Conservation (phyloP, 129 eudicot genomes). For the Escallonia rubra region DNA sequence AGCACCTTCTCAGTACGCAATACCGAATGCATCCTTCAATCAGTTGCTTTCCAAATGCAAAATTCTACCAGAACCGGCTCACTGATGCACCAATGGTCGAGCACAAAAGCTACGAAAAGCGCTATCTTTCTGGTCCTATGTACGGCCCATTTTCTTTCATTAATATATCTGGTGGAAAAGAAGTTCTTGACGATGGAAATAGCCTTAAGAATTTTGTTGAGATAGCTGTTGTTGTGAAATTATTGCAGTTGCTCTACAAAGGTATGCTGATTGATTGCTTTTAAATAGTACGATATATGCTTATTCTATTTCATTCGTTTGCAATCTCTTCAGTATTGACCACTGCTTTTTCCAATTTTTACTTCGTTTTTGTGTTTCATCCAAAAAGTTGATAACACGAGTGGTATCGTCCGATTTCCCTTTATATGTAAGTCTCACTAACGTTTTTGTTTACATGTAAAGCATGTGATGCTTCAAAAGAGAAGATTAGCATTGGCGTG, state of each 20-base stretch:
- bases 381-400: too few relatives aligned
- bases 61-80: constrained; percentile 31
- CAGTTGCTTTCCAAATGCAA: constrained; percentile 40
- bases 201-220: constrained; percentile 71
- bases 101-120: constrained; percentile 19
- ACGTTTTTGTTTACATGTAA: neutral
- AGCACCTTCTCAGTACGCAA: constrained; percentile 39
- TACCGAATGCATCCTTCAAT: constrained; percentile 57
- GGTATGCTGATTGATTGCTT: constrained; percentile 24
- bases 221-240: constrained; percentile 46
- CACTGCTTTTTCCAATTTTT: too few relatives aligned
- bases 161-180: constrained; percentile 49
- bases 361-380: too few relatives aligned
- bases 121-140: constrained; percentile 41
- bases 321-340: too few relatives aligned
- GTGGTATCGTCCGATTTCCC: too few relatives aligned
- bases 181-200: constrained; percentile 37
- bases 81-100: constrained; percentile 35
- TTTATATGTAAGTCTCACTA: too few relatives aligned
- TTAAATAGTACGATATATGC: too few relatives aligned
- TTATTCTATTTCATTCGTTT: too few relatives aligned
- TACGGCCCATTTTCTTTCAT: constrained; percentile 53
- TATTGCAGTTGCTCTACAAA: constrained; percentile 46
- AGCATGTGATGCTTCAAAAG: constrained; percentile 40
- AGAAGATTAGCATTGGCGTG: constrained; percentile 51